phyloP scores from a whole-genome alignment of 345 rosid genomes.

The Brassica rapa region DNA sequence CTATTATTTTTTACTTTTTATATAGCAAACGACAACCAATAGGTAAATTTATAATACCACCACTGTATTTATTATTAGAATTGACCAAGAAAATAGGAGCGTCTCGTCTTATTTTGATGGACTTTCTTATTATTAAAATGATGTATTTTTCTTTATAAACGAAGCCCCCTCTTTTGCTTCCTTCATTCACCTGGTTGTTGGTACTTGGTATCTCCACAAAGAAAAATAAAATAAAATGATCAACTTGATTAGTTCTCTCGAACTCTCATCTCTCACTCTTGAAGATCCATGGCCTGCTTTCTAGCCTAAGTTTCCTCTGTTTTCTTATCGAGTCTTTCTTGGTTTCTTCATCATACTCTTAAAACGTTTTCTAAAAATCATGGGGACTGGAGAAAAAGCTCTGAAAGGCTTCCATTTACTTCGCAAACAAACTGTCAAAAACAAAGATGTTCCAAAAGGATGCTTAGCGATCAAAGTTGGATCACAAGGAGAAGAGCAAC shows the following conservation, averaged over 20 bases:
- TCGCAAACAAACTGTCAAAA: conserved; percentile 42
- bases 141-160: conserved; percentile 33
- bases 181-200: conserved; percentile 28
- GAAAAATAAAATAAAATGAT: conserved; percentile 41
- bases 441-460: conserved; percentile 58
- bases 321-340: conserved; percentile 1
- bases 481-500: conserved; percentile 48
- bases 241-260: conserved; percentile 40
- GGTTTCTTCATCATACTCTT: neutral
- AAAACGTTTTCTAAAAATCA: conserved; percentile 8
- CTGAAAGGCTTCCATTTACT: conserved; percentile 29
- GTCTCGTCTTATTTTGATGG: neutral
- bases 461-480: conserved; percentile 63
- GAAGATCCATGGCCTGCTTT: conserved; percentile 54
- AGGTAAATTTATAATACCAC: conserved; percentile 9
- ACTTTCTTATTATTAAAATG: neutral
- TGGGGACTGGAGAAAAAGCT: conserved; percentile 38
- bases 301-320: conserved; percentile 32
- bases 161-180: conserved; percentile 20
- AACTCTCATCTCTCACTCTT: conserved; percentile 42
- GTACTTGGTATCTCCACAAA: conserved; percentile 23
- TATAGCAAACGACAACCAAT: neutral
- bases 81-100: conserved; percentile 12
- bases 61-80: conserved; percentile 7
- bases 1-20: neutral